Evolutionary conservation across 345 rosid species (phyloP).

Genomic region (Noccaea bulbosa): DNA sequence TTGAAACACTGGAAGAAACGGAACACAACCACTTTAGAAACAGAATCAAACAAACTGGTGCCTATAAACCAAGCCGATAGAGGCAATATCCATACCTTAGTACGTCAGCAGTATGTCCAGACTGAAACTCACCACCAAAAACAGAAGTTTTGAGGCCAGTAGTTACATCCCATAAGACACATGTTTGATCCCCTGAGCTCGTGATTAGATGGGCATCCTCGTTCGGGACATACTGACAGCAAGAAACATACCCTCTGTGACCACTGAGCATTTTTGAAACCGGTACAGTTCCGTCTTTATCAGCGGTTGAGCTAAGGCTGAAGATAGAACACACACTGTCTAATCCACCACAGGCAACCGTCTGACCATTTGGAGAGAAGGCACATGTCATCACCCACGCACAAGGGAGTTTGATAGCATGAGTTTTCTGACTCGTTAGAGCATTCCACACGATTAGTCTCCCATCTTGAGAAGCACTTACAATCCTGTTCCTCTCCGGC

Average conservation of each 20-base stretch:
- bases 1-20: slow-evolving; percentile 69
- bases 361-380: slow-evolving; percentile 89
- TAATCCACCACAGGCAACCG: slow-evolving; percentile 97
- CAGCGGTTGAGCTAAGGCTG: slow-evolving; percentile 81
- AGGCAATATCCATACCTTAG: slow-evolving; percentile 58
- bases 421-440: slow-evolving; percentile 94
- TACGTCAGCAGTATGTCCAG: slow-evolving; percentile 96
- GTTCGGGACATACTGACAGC: slow-evolving; percentile 92
- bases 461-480: slow-evolving; percentile 98
- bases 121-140: slow-evolving; percentile 97
- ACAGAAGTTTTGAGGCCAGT: slow-evolving; percentile 95
- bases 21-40: slow-evolving; percentile 10
- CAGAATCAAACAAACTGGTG: background rate
- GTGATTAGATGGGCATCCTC: slow-evolving; percentile 87
- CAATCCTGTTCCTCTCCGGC: slow-evolving; percentile 77
- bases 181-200: slow-evolving; percentile 90
- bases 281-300: slow-evolving; percentile 78
- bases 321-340: slow-evolving; percentile 94
- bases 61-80: background rate
- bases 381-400: slow-evolving; percentile 99
- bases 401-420: slow-evolving; percentile 93
- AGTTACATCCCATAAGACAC: slow-evolving; percentile 92
- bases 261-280: slow-evolving; percentile 85
- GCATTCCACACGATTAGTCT: slow-evolving; percentile 96
- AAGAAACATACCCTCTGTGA: slow-evolving; percentile 91